phyloP scores from a whole-genome alignment of 164 flowering plant species.

The Vitis riparia region DNA sequence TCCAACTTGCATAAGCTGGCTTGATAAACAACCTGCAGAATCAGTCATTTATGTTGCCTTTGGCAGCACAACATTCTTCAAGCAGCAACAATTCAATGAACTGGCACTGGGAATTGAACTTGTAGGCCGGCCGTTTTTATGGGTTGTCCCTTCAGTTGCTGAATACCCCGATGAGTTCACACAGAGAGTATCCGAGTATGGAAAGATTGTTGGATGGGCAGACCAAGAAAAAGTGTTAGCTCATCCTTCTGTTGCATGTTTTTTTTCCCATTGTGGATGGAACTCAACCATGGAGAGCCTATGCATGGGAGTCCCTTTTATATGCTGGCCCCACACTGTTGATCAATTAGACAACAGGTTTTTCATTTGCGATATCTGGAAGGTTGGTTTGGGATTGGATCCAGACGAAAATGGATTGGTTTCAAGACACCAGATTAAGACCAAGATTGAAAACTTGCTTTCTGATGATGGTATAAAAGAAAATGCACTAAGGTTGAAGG shows the following conservation, averaged over 20 bases:
- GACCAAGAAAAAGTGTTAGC: slow-evolving; percentile 6
- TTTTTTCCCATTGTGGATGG: slow-evolving; percentile 3
- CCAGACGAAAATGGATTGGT: slow-evolving; percentile 22
- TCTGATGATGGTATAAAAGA: too few species aligned
- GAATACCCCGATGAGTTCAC: not conserved
- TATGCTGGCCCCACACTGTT: slow-evolving; percentile 27
- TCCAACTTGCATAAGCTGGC: slow-evolving; percentile 9
- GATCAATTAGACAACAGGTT: slow-evolving; percentile 21
- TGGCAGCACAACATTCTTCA: not conserved
- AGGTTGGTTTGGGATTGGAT: slow-evolving; percentile 23
- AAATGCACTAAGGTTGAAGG: too few species aligned
- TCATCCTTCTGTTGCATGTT: slow-evolving; percentile 9
- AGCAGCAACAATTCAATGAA: slow-evolving; percentile 1
- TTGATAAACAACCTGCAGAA: not conserved
- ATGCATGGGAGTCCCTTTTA: slow-evolving; percentile 22
- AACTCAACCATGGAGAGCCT: not conserved
- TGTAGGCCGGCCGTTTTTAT: slow-evolving; percentile 2
- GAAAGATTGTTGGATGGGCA: slow-evolving; percentile 10
- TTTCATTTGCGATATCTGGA: slow-evolving; percentile 25
- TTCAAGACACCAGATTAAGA: slow-evolving; percentile 18
- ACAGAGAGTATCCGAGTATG: slow-evolving; percentile 6
- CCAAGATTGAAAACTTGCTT: slow-evolving; percentile 13
- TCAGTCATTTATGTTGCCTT: slow-evolving; percentile 13
- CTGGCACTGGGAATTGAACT: slow-evolving; percentile 3
- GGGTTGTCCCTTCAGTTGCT: slow-evolving; percentile 1